Base-by-base conservation (phyloP, 179 eudicot genomes). In the Spinacia oleracea region DNA sequence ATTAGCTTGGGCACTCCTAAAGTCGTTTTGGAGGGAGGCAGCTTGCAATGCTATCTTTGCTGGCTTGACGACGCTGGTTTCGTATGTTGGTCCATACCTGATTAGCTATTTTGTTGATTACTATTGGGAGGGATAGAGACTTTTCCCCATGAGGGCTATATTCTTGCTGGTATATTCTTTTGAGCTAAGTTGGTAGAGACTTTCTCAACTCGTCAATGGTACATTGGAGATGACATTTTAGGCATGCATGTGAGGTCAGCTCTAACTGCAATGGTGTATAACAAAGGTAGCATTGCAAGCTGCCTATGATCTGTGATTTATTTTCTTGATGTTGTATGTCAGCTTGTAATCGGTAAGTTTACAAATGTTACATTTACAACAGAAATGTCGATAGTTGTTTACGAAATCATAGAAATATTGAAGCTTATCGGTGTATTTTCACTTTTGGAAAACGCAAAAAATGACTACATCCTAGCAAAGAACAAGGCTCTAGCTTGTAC, bases 41-140 rank as follows among this genome's bases (percentile, higher is more conserved):
- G 92, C 93, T 50, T 79, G 89, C 45, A 95, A 95, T 87, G 98
- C 97, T 51, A 45, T 95, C 78, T 95, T 95, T 88, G 98, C 97
- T 25, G 97, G 97, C 23, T 64, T 85, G 74, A 90, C 89, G 72
- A 91, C 98, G 3, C 64, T 93, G 55, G 98, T 95, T 79, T 95
- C 98, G 4, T 95, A 96, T 78, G 99, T 96, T 46, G 99, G 99
- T 75, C n/a, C n/a, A n/a, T n/a, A n/a, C n/a, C n/a, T n/a, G n/a
- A n/a, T n/a, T n/a, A n/a, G n/a, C n/a, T n/a, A 93, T 88, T 95
- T 93, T 79, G 98, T 95, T 77, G 97, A 93, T 77, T 93, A 91
- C 80, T 81, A n/a, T n/a, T 95, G 73, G 89, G 88, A 18, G 98
- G 98, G 65, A 86, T 69, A 45, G 97, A 87, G 86, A 80, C 90